Evolutionary conservation across 2,329 filamentous ascomycete genomes (phyloP), one percentile per base, ranked within the genome.

Genomic region (Boeremia exigua): DNA sequence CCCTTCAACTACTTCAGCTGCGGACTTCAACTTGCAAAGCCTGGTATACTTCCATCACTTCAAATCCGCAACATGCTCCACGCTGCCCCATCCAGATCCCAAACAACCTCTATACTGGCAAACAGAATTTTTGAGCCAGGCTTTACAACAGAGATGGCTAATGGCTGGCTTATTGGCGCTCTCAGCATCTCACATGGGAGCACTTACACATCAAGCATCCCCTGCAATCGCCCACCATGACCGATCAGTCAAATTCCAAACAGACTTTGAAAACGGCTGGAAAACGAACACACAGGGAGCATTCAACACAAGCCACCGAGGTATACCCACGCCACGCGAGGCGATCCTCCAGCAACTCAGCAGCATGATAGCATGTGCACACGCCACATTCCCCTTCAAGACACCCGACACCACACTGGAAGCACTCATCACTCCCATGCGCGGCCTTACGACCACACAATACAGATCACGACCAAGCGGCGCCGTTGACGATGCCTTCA

Each of bases 1-100:
- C 19, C 19, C 19, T 40, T 28, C 37, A 28, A 28, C 3, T 40
- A 8, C 32, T 29, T 15, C 5, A 28, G 7, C 10, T 4, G 29
- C 56, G 17, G n/a, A 23, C 36, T 17, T 63, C 15, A 50, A 68
- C 34, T n/a, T 72, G 23, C 56, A 69, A 37, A 58, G 52, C 10
- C 48, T 72, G 29, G 56, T 46, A n/a, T 70, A 71, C 47, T 65
- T 72, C 30, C 62, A 71, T 38, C 65, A 70, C 38, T 71, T 64
- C 47, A 62, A 36, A 14, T 34, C 23, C 9, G 32, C 11, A 11
- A 51, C 48, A 14, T 38, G 48, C 23, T 38, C 34, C 11, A 38
- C 39, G 2, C 33, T 51, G 2, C 48, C 39, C 9, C 5, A 3
- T 9, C 5, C 19, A 2, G 27, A 44, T 6, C 11, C 23, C 32